phyloP scores from a whole-genome alignment of 192 early-diverging fungal species.

The Mortierella claussenii region DNA sequence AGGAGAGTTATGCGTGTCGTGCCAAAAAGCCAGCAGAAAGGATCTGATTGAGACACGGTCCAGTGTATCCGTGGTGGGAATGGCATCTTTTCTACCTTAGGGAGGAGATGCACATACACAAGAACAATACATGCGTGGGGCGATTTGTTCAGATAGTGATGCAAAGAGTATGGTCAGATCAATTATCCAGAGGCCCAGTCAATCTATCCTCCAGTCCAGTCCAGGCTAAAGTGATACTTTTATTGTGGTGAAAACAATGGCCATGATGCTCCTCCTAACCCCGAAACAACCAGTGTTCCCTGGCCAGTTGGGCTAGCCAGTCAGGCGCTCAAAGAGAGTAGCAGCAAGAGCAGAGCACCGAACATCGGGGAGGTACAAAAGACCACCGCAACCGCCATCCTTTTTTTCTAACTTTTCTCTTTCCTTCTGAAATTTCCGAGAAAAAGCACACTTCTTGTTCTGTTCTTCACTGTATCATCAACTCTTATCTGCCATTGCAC shows the following conservation, averaged over 20 bases:
- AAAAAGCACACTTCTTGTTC: background rate
- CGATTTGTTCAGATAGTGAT: background rate
- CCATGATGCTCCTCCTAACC: too few relatives aligned
- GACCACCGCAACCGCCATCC: background rate
- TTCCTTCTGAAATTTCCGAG: conserved; percentile 2
- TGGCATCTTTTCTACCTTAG: too few relatives aligned
- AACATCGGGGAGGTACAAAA: conserved; percentile 11
- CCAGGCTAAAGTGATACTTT: background rate
- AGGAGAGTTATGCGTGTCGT: too few relatives aligned
- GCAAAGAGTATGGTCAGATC: too few relatives aligned
- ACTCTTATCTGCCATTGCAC: background rate
- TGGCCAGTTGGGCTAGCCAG: background rate
- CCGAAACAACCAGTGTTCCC: background rate
- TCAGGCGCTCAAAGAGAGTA: too few relatives aligned
- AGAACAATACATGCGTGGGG: background rate
- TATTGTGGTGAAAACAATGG: too few relatives aligned
- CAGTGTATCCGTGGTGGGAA: background rate
- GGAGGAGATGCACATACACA: background rate
- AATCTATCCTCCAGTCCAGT: too few relatives aligned
- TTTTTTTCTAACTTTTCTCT: background rate
- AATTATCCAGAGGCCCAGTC: too few relatives aligned
- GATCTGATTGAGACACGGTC: background rate
- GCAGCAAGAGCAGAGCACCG: background rate
- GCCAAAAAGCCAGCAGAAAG: too few relatives aligned
- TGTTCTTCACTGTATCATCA: conserved; percentile 7